Conservation (phyloP, 2,329 filamentous ascomycete genomes). For the Elsinoe perseae region DNA sequence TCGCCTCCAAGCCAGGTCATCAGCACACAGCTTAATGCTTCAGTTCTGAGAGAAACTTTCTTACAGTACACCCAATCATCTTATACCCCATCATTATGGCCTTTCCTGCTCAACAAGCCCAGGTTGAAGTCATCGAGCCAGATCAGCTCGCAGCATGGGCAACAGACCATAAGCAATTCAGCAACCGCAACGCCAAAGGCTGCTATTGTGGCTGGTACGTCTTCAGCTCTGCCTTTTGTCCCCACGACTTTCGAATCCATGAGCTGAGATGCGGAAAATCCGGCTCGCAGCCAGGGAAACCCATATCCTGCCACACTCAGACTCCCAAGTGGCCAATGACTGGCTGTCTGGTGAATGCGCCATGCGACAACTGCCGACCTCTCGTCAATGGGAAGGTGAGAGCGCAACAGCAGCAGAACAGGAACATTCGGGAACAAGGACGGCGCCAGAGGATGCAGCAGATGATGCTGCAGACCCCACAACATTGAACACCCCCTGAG, state of each 20-base stretch:
- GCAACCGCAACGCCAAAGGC: too few species aligned
- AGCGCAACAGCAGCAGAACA: not conserved
- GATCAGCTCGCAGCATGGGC: not conserved
- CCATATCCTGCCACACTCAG: not conserved
- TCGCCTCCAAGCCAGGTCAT: too few species aligned
- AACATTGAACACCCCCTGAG: too few species aligned
- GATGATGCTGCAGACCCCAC: too few species aligned
- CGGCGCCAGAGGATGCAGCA: too few species aligned
- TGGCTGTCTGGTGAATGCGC: not conserved
- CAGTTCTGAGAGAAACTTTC: too few species aligned
- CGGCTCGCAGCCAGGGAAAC: not conserved
- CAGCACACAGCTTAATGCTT: too few species aligned
- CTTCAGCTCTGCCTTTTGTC: not conserved
- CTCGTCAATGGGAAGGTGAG: not conserved
- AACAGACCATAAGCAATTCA: not conserved
- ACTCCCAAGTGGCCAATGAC: not conserved
- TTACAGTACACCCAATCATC: too few species aligned
- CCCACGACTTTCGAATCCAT: not conserved
- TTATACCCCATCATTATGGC: too few species aligned
- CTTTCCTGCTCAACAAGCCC: too few species aligned
- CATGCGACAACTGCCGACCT: not conserved
- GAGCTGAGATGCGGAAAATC: not conserved
- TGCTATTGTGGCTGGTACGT: not conserved
- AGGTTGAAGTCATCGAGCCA: too few species aligned
- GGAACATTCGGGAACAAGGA: too few species aligned